Base-by-base conservation (phyloP, 2,329 filamentous ascomycete species). In the Zelopaecilomyces penicillatus region DNA sequence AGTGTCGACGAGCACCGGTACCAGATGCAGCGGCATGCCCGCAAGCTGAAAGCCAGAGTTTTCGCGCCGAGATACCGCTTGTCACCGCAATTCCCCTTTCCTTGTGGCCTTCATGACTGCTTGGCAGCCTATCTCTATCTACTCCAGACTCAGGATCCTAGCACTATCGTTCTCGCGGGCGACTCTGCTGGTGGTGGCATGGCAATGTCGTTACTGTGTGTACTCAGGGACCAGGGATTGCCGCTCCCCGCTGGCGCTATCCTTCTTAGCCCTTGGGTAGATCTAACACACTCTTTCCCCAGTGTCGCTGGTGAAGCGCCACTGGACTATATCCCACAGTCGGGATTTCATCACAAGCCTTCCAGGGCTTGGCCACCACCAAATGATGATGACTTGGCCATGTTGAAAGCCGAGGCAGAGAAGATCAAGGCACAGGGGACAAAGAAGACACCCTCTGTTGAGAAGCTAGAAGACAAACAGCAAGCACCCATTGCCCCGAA, bases 1-100 rank as follows among this genome's bases (percentile, higher is more conserved):
- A 94, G 88, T 55, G 83, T 96, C 33, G 90, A 96, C 59, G 90
- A 95, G 64, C 93, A 97, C 69, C 82, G 93, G n/a, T 97, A 97
- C 66, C 91, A 97, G 72, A 82, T 98, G 74, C 93, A 98, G 65
- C 78, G 91, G 40, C 90, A 97, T 73, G 93, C 93, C 29, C 78
- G 93, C 43, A 97, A 97, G 67, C 74, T 98, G 49, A 89, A 93
- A 64, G 91, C 89, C 12, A 77, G 89, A 44, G 85, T 96, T 6
- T 81, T 97, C 62, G 89, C 91, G 27, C 85, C 91, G 5, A 74
- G 81, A 49, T 98, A 97, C 64, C 80, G 93, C 35, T 74, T 98
- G 30, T 80, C 93, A 5, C 93, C 91, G 2, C 90, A 97, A 61
- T 98, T 91, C 48, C 93, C 93, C 0, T 98, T 98, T 52, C 93